A percentile compares a stretch with the other conserved stretches of the same genome.
Conservation (phyloP, 2,329 filamentous ascomycete genomes). For the Ophiocordyceps australis region DNA sequence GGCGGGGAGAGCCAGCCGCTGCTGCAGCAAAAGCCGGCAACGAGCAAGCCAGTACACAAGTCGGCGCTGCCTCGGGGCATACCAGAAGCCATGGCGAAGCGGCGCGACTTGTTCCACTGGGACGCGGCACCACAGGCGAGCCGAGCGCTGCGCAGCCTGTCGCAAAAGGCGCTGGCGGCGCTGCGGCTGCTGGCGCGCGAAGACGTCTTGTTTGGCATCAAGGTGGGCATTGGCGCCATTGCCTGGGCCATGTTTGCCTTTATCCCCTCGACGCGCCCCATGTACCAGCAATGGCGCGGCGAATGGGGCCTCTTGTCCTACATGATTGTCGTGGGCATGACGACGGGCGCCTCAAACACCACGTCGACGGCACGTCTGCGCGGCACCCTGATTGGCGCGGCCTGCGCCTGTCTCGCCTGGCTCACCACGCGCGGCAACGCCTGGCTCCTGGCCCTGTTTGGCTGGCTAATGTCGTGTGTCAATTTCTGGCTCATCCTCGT, state of each 20-base stretch:
- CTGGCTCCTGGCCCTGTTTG: conserved; percentile 58
- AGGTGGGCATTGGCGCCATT: conserved; percentile 79
- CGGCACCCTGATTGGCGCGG: conserved; percentile 68
- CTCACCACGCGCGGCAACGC: conserved; percentile 56
- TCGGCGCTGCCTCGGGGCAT: conserved; percentile 38
- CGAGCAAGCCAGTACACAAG: conserved; percentile 25
- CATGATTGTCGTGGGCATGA: conserved; percentile 98
- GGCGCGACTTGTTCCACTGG: conserved; percentile 37
- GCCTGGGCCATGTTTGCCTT: conserved; percentile 85
- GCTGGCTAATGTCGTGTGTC: conserved; percentile 62
- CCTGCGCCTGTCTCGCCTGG: conserved; percentile 64
- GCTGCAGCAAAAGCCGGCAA: conserved; percentile 8
- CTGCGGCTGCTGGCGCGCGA: conserved; percentile 32
- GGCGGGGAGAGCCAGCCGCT: conserved; percentile 24
- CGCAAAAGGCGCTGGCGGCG: conserved; percentile 24
- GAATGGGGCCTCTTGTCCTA: conserved; percentile 96
- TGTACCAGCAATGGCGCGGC: conserved; percentile 77
- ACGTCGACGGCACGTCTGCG: conserved; percentile 75
- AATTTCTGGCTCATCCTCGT: conserved; percentile 86
- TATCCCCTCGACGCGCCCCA: conserved; percentile 55
- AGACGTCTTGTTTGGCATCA: conserved; percentile 63
- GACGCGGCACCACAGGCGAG: conserved; percentile 30
- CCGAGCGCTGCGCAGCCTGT: conserved; percentile 21
- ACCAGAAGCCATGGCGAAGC: conserved; percentile 30
- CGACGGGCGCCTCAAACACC: conserved; percentile 87